These are phyloP conservation scores for Oryza meyeriana DNA, from an alignment of 176 grass and related monocot genomes.

Conservation along the genomic window DNA sequence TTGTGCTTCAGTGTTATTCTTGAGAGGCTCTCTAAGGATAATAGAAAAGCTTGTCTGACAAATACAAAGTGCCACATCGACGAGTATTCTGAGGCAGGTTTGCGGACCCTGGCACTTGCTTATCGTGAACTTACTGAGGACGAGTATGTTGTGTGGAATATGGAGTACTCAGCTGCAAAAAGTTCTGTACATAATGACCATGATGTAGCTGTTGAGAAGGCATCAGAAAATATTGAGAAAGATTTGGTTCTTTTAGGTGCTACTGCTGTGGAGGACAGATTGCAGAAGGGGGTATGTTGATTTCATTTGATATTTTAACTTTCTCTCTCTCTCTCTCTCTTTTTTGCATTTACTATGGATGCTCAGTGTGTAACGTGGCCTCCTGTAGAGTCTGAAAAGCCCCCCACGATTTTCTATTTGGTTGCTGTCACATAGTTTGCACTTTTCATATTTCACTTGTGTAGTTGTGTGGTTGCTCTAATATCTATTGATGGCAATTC, in stretches of 20 bases:
- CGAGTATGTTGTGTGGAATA: conserved; percentile 67
- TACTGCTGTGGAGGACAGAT: conserved; percentile 94
- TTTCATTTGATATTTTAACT: not conserved
- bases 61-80: conserved; percentile 70
- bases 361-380: not conserved
- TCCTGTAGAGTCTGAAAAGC: not conserved
- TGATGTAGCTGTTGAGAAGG: conserved; percentile 74
- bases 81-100: conserved; percentile 81
- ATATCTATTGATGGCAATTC: not conserved
- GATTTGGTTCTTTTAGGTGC: conserved; percentile 82
- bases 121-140: conserved; percentile 76
- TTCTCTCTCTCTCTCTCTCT: not conserved
- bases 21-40: conserved; percentile 65
- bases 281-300: conserved; percentile 79
- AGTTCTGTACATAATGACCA: conserved; percentile 68
- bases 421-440: not conserved
- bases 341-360: not conserved
- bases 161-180: conserved; percentile 63
- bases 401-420: not conserved
- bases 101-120: conserved; percentile 82
- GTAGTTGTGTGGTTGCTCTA: conserved; percentile 10
- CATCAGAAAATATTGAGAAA: conserved; percentile 71
- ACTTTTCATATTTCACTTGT: not conserved
- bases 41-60: conserved; percentile 39
- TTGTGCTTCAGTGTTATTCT: conserved; percentile 73